Conservation (phyloP, 768 basidiomycete species). For the Rhodotorula diobovata region DNA sequence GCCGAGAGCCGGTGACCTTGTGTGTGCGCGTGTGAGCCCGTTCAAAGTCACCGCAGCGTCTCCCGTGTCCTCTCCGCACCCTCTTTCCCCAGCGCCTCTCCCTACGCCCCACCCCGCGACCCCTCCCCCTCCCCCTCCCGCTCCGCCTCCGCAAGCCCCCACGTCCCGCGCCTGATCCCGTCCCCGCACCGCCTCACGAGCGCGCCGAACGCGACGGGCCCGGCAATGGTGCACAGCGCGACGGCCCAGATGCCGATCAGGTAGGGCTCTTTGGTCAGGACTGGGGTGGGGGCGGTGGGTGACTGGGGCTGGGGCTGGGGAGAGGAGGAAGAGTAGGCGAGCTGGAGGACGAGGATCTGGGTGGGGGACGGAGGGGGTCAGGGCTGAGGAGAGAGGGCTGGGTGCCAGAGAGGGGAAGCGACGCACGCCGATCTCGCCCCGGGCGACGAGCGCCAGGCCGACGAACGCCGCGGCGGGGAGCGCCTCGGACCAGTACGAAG, state of each 20-base stretch:
- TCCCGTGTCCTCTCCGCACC: too few species aligned
- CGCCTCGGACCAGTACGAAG: constrained; percentile 32
- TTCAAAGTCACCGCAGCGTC: too few species aligned
- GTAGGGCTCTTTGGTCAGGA: constrained; percentile 52
- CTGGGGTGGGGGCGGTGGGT: constrained; percentile 8
- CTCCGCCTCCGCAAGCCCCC: background rate
- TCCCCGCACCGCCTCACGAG: constrained; percentile 22
- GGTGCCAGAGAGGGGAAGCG: background rate
- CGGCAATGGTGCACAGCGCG: constrained; percentile 56
- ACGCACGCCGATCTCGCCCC: constrained; percentile 63
- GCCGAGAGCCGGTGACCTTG: too few species aligned
- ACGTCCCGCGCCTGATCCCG: constrained; percentile 22
- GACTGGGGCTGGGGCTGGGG: constrained; percentile 3
- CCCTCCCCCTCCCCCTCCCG: background rate
- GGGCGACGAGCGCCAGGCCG: constrained; percentile 61
- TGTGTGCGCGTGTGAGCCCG: too few species aligned
- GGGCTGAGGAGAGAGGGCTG: constrained; percentile 16
- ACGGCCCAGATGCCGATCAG: constrained; percentile 61
- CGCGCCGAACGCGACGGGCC: constrained; percentile 47
- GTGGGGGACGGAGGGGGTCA: background rate
- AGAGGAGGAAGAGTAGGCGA: constrained; percentile 41
- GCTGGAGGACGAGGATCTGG: constrained; percentile 53
- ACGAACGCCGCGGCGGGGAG: constrained; percentile 50
- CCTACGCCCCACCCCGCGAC: too few species aligned
- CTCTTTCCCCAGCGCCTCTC: too few species aligned